Evolutionary conservation across 495 filamentous ascomycete genomes (phyloP).

Genomic region (Aspergillus ostianus): DNA sequence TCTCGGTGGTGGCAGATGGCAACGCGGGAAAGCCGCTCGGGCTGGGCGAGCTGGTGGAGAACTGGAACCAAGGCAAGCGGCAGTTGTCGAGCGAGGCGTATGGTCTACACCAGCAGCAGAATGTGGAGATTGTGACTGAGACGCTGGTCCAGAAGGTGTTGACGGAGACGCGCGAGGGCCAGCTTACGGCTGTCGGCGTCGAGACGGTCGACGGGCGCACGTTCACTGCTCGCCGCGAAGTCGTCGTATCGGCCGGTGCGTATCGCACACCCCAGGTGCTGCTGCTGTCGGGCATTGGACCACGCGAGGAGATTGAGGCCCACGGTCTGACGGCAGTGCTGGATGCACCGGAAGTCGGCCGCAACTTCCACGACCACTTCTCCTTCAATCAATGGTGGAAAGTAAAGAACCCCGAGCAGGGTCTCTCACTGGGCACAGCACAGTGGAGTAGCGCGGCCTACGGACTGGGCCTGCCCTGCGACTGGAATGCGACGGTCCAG

Average conservation of each 20-base stretch:
- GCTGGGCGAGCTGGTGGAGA: slow-evolving; percentile 28
- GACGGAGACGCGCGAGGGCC: slow-evolving; percentile 16
- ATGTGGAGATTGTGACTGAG: slow-evolving; percentile 23
- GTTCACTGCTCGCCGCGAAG: slow-evolving; percentile 23
- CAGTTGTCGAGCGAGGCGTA: slow-evolving; percentile 32
- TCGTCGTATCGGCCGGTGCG: slow-evolving; percentile 31
- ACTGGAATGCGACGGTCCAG: slow-evolving; percentile 22
- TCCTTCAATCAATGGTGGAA: slow-evolving; percentile 35
- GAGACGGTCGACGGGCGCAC: slow-evolving; percentile 22
- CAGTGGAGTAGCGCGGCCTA: slow-evolving; percentile 28
- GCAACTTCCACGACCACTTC: slow-evolving; percentile 37
- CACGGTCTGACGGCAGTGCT: slow-evolving; percentile 23
- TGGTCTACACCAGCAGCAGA: slow-evolving; percentile 9
- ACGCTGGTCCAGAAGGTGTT: slow-evolving; percentile 23
- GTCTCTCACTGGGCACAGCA: slow-evolving; percentile 30
- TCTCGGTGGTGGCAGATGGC: slow-evolving; percentile 22
- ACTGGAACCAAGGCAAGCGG: slow-evolving; percentile 29
- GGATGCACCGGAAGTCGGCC: slow-evolving; percentile 33
- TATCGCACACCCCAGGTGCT: slow-evolving; percentile 38
- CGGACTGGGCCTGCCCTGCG: slow-evolving; percentile 27
- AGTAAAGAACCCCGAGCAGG: slow-evolving; percentile 33
- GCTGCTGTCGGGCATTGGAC: slow-evolving; percentile 40
- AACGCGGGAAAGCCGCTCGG: slow-evolving; percentile 31
- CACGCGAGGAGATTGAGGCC: slow-evolving; percentile 19
- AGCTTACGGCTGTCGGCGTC: slow-evolving; percentile 25